phyloP scores from a whole-genome alignment of 345 rosid species.

The Hibiscus tridactylites region DNA sequence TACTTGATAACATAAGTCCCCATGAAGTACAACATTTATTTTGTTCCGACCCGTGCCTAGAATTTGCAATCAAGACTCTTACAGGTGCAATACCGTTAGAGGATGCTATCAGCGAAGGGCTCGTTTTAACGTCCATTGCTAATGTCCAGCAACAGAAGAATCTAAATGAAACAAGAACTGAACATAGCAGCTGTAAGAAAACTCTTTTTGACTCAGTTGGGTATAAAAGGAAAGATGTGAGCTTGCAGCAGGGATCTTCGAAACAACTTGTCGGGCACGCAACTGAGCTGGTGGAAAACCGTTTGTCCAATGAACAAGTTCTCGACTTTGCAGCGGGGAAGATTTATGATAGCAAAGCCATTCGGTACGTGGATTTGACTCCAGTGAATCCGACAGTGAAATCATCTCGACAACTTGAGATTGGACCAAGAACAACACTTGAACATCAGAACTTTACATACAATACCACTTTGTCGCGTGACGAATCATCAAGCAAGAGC shows the following conservation, averaged over 20 bases:
- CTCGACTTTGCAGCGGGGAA: background rate
- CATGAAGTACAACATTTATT: slow-evolving; percentile 9
- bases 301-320: slow-evolving; percentile 3
- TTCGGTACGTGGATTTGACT: background rate
- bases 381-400: background rate
- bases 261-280: slow-evolving; percentile 20
- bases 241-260: slow-evolving; percentile 21
- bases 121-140: slow-evolving; percentile 15
- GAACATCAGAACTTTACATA: slow-evolving; percentile 1
- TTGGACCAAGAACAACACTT: background rate
- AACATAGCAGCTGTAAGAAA: slow-evolving; percentile 9
- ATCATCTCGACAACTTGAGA: slow-evolving; percentile 8
- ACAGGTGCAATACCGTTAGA: slow-evolving; percentile 21
- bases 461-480: background rate
- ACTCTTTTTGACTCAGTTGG: background rate
- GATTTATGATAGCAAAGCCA: slow-evolving; percentile 1
- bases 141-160: slow-evolving; percentile 10
- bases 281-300: slow-evolving; percentile 8
- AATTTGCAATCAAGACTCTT: slow-evolving; percentile 27
- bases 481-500: slow-evolving; percentile 10
- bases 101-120: slow-evolving; percentile 1
- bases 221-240: slow-evolving; percentile 11
- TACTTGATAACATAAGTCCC: slow-evolving; percentile 12
- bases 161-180: slow-evolving; percentile 4
- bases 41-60: slow-evolving; percentile 26